phyloP scores from a whole-genome alignment of 2,329 filamentous ascomycete genomes.

The Septoria linicola region DNA sequence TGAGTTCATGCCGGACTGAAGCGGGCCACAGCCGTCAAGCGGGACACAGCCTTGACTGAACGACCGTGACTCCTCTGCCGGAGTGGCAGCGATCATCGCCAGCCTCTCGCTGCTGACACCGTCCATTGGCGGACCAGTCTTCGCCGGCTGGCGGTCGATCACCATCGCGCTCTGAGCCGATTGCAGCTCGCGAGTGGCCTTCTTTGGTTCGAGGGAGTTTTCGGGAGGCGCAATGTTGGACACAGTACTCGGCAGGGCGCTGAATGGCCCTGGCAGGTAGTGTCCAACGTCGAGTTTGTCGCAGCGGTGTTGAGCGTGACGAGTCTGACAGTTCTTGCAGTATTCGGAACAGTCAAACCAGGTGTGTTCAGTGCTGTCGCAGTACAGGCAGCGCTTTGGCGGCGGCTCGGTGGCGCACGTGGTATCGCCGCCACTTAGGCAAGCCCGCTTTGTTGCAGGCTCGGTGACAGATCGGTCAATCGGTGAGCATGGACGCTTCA shows the following conservation, averaged over 20 bases:
- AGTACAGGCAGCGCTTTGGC: slow-evolving; percentile 10
- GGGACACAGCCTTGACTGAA: not conserved
- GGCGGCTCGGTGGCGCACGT: too few species aligned
- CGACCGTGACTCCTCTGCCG: not conserved
- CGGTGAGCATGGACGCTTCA: slow-evolving; percentile 7
- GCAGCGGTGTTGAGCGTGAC: slow-evolving; percentile 4
- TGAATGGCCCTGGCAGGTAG: not conserved
- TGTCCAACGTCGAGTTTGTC: not conserved
- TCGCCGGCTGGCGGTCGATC: not conserved
- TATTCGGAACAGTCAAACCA: not conserved
- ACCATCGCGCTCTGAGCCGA: not conserved
- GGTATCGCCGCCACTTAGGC: not conserved
- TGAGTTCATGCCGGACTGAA: slow-evolving; percentile 1
- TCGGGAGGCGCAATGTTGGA: not conserved
- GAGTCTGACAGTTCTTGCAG: slow-evolving; percentile 9
- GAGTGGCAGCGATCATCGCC: slow-evolving; percentile 11
- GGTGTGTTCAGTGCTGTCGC: slow-evolving; percentile 4
- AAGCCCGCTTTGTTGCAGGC: not conserved
- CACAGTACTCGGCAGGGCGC: not conserved
- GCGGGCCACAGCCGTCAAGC: not conserved
- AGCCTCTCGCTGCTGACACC: slow-evolving; percentile 8
- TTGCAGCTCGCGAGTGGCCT: not conserved
- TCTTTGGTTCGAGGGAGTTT: not conserved
- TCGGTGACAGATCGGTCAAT: not conserved
- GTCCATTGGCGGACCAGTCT: not conserved